These are phyloP conservation scores for Apiotrichum gracile DNA, from an alignment of 1,284 basidiomycete genomes.

Conservation along the genomic window DNA sequence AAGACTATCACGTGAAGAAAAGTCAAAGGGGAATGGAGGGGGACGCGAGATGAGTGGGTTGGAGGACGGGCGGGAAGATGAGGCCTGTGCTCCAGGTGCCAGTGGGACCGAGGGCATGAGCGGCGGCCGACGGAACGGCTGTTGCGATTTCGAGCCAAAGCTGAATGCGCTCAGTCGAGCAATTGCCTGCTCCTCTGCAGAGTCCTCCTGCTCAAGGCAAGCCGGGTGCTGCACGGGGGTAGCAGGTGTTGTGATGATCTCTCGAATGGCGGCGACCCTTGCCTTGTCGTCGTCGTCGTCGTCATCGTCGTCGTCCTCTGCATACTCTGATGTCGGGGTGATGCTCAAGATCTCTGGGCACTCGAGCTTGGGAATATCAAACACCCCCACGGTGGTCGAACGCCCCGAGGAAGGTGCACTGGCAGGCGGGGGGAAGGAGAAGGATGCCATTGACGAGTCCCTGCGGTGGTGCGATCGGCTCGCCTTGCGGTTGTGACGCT, in stretches of 20 bases:
- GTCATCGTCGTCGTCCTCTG: constrained; percentile 2
- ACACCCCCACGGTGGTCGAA: constrained; percentile 7
- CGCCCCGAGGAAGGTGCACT: constrained; percentile 1
- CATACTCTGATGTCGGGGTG: not conserved
- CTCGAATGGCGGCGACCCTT: not conserved
- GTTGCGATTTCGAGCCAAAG: constrained; percentile 32
- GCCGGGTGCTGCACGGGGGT: constrained; percentile 19
- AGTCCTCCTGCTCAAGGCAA: constrained; percentile 7
- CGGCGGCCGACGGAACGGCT: not conserved
- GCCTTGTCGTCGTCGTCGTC: not conserved
- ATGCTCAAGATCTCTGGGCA: not conserved
- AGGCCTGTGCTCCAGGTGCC: constrained; percentile 7
- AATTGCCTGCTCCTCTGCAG: constrained; percentile 12
- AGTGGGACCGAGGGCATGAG: constrained; percentile 12
- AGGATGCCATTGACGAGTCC: constrained; percentile 13
- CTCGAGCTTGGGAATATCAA: constrained; percentile 9
- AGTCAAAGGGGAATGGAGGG: constrained; percentile 1
- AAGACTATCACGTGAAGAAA: not conserved
- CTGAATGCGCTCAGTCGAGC: constrained; percentile 31
- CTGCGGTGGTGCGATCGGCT: constrained; percentile 14
- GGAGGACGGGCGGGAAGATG: constrained; percentile 1
- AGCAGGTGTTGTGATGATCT: constrained; percentile 33
- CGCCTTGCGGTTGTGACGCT: constrained; percentile 5
- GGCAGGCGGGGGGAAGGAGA: constrained; percentile 6
- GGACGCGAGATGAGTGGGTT: constrained; percentile 2